Conservation (phyloP, 1,139 yeast species). For the Scheffersomyces stambukii region DNA sequence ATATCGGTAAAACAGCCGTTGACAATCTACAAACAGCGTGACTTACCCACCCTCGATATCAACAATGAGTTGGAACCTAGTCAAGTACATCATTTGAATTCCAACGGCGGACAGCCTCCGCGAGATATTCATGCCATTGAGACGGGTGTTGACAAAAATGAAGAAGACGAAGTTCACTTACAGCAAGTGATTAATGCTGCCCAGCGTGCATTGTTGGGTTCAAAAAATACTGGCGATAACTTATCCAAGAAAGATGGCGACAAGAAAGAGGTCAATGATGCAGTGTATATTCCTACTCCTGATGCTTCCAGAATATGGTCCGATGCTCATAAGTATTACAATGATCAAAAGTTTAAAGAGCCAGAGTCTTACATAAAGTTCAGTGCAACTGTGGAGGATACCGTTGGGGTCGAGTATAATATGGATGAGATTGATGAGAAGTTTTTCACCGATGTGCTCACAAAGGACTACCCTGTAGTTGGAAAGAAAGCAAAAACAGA, state of each 20-base stretch:
- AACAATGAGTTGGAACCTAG: constrained; percentile 42
- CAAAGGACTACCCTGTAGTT: constrained; percentile 28
- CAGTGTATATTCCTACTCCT: constrained; percentile 91
- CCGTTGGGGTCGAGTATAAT: constrained; percentile 79
- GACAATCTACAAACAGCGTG: constrained; percentile 71
- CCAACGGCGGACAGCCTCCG: constrained; percentile 47
- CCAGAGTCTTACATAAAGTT: constrained; percentile 83
- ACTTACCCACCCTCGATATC: constrained; percentile 77
- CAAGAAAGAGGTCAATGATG: constrained; percentile 10
- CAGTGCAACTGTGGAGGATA: constrained; percentile 93
- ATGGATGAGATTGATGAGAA: constrained; percentile 88
- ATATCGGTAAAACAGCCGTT: constrained; percentile 89
- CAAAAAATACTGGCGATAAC: no score
- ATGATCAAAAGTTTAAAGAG: constrained; percentile 55
- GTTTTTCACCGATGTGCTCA: constrained; percentile 46
- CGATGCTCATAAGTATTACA: constrained; percentile 70
- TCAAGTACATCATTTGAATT: constrained; percentile 39
- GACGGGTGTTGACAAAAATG: constrained; percentile 97
- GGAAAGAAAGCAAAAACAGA: constrained; percentile 13
- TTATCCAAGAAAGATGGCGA: constrained; percentile 6
- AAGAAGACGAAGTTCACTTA: constrained; percentile 94
- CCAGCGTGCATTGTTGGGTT: constrained; percentile 51
- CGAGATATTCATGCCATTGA: constrained; percentile 88
- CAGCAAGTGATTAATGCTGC: constrained; percentile 86
- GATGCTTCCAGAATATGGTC: constrained; percentile 85